A percentile compares a stretch with the other conserved stretches of the same genome.
phyloP scores from a whole-genome alignment of 257 asterid genomes.

The Echium plantagineum region DNA sequence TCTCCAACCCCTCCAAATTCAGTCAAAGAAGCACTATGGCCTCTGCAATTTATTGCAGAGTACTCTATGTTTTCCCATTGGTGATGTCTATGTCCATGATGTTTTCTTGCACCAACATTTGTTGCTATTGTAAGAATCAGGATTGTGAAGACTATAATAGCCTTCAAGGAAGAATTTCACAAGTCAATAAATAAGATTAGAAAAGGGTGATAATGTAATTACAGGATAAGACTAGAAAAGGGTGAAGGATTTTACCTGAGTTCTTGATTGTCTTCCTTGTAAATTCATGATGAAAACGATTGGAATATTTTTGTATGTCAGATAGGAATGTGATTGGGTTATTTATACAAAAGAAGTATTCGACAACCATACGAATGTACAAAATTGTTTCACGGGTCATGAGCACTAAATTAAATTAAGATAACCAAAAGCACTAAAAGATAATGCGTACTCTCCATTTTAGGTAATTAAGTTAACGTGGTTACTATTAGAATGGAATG shows the following conservation, averaged over 20 bases:
- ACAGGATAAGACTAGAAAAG: too few relatives aligned
- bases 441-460: too few relatives aligned
- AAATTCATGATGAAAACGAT: not conserved
- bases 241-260: too few relatives aligned
- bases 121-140: conserved; percentile 27
- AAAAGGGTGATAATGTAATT: conserved; percentile 1
- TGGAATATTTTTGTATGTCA: not conserved
- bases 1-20: conserved; percentile 96
- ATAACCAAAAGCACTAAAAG: too few relatives aligned
- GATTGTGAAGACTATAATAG: conserved; percentile 17
- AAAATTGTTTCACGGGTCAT: too few relatives aligned
- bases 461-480: too few relatives aligned
- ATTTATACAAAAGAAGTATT: too few relatives aligned
- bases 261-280: not conserved
- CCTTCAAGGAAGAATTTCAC: conserved; percentile 19
- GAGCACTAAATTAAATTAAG: too few relatives aligned
- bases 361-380: not conserved
- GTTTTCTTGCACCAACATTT: conserved; percentile 18
- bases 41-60: conserved; percentile 45
- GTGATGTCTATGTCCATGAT: conserved; percentile 8
- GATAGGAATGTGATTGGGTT: not conserved
- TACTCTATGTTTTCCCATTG: conserved; percentile 29
- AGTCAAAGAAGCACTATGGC: conserved; percentile 44
- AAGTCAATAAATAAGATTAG: not conserved
- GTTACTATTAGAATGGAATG: too few relatives aligned